A percentile compares a stretch with the other conserved stretches of the same genome.
Evolutionary conservation across 148 eudicot species (phyloP).

Genomic region (Rhododendron simsii): DNA sequence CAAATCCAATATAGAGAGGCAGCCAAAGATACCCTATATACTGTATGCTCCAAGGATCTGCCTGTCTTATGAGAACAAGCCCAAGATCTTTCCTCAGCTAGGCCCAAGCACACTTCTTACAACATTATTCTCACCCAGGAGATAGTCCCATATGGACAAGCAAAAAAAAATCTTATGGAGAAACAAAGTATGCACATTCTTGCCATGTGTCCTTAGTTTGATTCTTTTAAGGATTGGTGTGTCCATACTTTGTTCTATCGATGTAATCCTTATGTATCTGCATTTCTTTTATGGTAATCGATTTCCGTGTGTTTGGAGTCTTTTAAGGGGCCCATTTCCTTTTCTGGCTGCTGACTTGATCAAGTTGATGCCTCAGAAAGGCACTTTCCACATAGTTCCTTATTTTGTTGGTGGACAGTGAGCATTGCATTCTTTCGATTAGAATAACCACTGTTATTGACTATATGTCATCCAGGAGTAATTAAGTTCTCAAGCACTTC

Average conservation of each 20-base stretch:
- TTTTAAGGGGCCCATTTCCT: neutral
- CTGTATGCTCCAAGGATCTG: neutral
- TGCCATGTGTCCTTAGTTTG: neutral
- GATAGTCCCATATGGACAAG: neutral
- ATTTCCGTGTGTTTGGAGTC: neutral
- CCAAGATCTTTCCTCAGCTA: neutral
- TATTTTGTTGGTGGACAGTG: neutral
- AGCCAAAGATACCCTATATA: neutral
- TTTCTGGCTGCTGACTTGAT: neutral
- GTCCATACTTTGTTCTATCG: neutral
- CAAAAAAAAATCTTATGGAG: neutral
- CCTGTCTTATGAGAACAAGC: neutral
- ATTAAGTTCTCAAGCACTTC: neutral
- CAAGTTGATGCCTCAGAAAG: neutral
- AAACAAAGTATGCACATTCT: neutral
- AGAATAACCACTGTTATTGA: neutral
- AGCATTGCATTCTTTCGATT: neutral
- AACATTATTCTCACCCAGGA: neutral
- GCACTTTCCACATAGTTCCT: conserved; percentile 4
- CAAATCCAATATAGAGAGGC: neutral
- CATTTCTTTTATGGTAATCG: neutral
- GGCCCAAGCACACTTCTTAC: neutral
- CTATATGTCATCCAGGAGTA: neutral
- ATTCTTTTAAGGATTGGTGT: neutral
- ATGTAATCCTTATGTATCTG: neutral